Evolutionary conservation across 352 stramenopile genomes (phyloP), one percentile per base, ranked within the genome.

Genomic region (Globisporangium abappressorium): DNA sequence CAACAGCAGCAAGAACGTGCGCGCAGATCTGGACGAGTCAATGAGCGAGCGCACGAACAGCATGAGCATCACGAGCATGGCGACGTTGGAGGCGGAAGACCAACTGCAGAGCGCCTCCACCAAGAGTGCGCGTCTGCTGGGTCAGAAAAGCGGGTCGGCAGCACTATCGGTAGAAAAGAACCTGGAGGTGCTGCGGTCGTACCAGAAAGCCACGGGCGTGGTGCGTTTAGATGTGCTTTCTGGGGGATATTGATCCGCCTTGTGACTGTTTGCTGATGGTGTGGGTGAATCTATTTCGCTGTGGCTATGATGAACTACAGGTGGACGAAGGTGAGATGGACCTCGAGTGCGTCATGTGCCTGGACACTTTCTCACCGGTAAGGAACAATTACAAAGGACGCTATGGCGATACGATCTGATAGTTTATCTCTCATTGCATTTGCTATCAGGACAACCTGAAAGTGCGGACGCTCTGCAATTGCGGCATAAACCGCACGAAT

Each of bases 401-500:
- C 26, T 36, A 15, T 57, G 53, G 12, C 38, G 36, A 24, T 47
- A 33, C 5, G 30, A 33, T 22, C 34, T 55, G 26, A 11, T 49
- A 22, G 33, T 4, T 28, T 20, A 38, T 20, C 11, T 34, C 1
- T 8, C 60, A 26, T 51, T 67, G 26, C 49, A 28, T 57, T 41
- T 0, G 26, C 20, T n/a, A 51, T 22, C 49, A 88, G 71, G 73
- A 86, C 8, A 91, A 94, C 49, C 88, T 88, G 4, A 93, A 93
- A 62, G 77, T 97, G 56, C 87, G 88, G 26, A 93, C 90, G 51
- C 67, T 97, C 26, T 97, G 90, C 67, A 92, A 81, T 57, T 97
- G 90, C 70, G 90, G 90, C 62, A 82, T 97, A 78, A 97, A 97
- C 71, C 85, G 90, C 62, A 94, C 89, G 34, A 95, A 95, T 68